phyloP scores from a whole-genome alignment of 495 filamentous ascomycete species.

The Aspergillus cavernicola region DNA sequence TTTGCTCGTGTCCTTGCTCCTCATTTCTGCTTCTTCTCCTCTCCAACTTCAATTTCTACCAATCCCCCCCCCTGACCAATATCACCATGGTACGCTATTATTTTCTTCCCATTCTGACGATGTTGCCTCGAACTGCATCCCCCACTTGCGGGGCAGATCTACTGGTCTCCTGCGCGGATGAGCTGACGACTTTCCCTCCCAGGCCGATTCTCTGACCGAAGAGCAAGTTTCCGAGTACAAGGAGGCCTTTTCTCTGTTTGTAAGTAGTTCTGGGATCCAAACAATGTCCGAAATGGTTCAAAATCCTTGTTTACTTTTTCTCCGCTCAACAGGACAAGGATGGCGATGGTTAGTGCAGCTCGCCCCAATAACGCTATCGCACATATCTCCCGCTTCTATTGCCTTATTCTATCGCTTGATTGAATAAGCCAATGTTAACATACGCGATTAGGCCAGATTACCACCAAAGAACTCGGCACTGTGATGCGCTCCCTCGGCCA shows the following conservation, averaged over 20 bases:
- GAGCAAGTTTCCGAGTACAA: slow-evolving; percentile 99
- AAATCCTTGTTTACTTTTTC: slow-evolving; percentile 20
- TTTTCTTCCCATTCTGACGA: slow-evolving; percentile 1
- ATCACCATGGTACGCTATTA: slow-evolving; percentile 32
- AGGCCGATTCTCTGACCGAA: slow-evolving; percentile 94
- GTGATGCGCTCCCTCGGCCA: slow-evolving; percentile 99
- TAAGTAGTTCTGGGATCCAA: slow-evolving; percentile 55
- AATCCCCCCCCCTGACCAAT: slow-evolving; percentile 13
- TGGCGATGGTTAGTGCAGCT: slow-evolving; percentile 86
- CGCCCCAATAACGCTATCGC: slow-evolving; percentile 1
- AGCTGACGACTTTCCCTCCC: slow-evolving; percentile 24
- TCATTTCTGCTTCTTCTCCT: slow-evolving; percentile 17
- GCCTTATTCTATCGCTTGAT: background rate
- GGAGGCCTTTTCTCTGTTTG: slow-evolving; percentile 99
- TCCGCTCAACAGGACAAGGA: slow-evolving; percentile 81
- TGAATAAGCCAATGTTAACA: slow-evolving; percentile 2
- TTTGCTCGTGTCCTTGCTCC: slow-evolving; percentile 13
- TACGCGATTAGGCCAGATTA: slow-evolving; percentile 79
- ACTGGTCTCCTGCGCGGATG: slow-evolving; percentile 17
- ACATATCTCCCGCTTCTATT: background rate
- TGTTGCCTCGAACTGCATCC: slow-evolving; percentile 16
- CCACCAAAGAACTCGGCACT: slow-evolving; percentile 97
- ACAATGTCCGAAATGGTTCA: background rate
- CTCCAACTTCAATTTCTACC: slow-evolving; percentile 7
- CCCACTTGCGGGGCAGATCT: slow-evolving; percentile 41